Percentiles rank a stretch among this genome's conserved stretches.
Evolutionary conservation across 2,329 filamentous ascomycete genomes (phyloP).

Genomic region (Ceratocystis huliohia): DNA sequence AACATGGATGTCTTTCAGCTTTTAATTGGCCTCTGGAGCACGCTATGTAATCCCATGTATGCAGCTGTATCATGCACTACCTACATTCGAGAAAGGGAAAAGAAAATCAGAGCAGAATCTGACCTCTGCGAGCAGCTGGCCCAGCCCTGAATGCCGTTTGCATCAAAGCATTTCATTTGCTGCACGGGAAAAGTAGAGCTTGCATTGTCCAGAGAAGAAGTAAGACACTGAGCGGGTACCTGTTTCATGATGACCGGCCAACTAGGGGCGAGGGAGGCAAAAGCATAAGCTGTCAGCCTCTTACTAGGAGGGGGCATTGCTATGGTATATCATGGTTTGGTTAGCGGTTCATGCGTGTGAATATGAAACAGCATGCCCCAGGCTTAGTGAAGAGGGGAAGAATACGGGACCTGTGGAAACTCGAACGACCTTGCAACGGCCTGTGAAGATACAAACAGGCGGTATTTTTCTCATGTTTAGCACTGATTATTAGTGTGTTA

Average conservation of each 20-base stretch:
- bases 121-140: neutral
- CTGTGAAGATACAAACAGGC: neutral
- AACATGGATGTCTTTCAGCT: constrained; percentile 3
- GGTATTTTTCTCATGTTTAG: neutral
- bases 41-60: neutral
- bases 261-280: neutral
- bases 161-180: neutral
- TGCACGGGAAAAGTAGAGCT: neutral
- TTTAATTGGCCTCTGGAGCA: neutral
- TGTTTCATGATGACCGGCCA: neutral
- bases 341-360: neutral
- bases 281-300: neutral
- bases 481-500: neutral
- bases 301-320: neutral
- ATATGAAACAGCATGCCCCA: neutral
- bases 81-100: neutral
- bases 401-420: neutral
- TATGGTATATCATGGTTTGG: neutral
- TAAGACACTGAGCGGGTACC: constrained; percentile 7
- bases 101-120: neutral
- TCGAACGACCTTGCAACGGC: neutral
- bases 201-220: neutral
- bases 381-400: neutral
- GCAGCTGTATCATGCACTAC: neutral
- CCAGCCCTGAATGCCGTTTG: neutral